Evolutionary conservation across 495 filamentous ascomycete species (phyloP).

Genomic region (Geoglossum glabrum): DNA sequence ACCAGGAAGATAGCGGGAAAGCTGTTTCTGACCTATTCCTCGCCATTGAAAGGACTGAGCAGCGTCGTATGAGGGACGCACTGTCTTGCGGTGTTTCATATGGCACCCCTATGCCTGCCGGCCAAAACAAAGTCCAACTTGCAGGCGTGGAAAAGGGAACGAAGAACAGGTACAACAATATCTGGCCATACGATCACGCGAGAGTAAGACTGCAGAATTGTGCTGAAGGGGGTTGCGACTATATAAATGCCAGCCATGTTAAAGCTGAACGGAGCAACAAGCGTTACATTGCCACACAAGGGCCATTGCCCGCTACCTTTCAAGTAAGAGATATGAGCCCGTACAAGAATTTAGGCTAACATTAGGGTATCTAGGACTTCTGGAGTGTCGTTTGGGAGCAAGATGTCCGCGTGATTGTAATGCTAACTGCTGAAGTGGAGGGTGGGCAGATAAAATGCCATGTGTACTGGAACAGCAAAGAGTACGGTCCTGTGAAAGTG

Average conservation of each 20-base stretch:
- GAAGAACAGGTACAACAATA: conserved; percentile 96
- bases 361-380: conserved; percentile 52
- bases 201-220: conserved; percentile 56
- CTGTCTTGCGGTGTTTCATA: conserved; percentile 42
- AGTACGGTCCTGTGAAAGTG: conserved; percentile 64
- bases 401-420: conserved; percentile 82
- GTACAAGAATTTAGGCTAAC: neutral
- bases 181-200: conserved; percentile 89
- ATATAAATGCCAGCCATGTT: conserved; percentile 85
- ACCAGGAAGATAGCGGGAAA: conserved; percentile 50
- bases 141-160: conserved; percentile 85
- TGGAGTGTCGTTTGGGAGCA: conserved; percentile 97
- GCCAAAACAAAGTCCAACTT: conserved; percentile 29
- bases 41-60: conserved; percentile 62
- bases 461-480: conserved; percentile 67
- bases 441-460: conserved; percentile 91
- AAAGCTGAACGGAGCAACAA: conserved; percentile 60
- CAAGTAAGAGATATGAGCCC: conserved; percentile 35
- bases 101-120: conserved; percentile 19
- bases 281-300: conserved; percentile 88
- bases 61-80: conserved; percentile 80
- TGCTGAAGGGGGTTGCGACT: conserved; percentile 63
- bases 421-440: conserved; percentile 89
- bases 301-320: conserved; percentile 81
- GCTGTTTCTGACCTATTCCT: conserved; percentile 67